Evolutionary conservation across 345 rosid species (phyloP), one percentile per base, ranked within the genome.

Genomic region (Salix koriyanagi): DNA sequence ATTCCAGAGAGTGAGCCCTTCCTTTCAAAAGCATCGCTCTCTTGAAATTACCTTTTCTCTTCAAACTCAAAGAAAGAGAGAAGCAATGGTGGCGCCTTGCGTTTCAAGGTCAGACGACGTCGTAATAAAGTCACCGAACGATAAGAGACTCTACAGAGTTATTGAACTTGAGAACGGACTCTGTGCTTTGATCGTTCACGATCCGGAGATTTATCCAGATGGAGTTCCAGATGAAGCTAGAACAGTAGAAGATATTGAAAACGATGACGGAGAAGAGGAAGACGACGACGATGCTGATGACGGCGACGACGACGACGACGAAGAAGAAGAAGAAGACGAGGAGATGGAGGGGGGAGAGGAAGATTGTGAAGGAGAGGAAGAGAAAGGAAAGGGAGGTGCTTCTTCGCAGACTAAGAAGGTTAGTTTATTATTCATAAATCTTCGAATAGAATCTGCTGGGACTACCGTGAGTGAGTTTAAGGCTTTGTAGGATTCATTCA

Each of bases 41-140:
- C 21, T 48, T 16, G 54, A 6, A 48, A 48, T 16, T 48, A 46
- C 52, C 52, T 46, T 14, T 46, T 46, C 52, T 14, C 52, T 15
- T 46, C 52, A 46, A 46, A 46, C 52, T 48, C 19, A 48, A 48
- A 48, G 21, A 15, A 15, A 14, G 54, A 48, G 54, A 48, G 54
- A 5, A 48, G 16, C 54, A 16, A 48, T 48, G 54, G 54, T 16
- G 54, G 54, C 54, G 54, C 54, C 1, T 48, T 48, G 54, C 54
- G 54, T 48, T 48, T 48, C 54, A 48, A 48, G 54, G 19, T 84
- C 89, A 23, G 95, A 90, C 80, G 85, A 80, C 44, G 67, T 85
- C 19, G 97, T 96, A n/a, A 78, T 96, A 19, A 96, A 92, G 81
- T 90, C 99, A 15, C 98, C 97, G 2, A 87, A 91, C 76, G 99